Evolutionary conservation across 108 stramenopile genomes (phyloP).

Genomic region (Conticribra weissflogii): DNA sequence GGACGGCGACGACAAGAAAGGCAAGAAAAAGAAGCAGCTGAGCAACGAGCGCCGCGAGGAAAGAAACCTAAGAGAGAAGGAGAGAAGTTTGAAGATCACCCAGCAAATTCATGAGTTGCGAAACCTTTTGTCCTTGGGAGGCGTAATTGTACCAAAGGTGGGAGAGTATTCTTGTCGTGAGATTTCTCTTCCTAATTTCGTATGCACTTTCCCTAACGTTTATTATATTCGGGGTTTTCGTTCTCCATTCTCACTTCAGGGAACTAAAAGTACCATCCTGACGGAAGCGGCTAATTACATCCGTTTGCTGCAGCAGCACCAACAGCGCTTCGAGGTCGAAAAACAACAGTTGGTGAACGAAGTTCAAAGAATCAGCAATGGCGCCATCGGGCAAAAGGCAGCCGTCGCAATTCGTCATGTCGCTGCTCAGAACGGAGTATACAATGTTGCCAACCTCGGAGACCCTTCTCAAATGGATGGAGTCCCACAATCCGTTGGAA

Average conservation of each 20-base stretch:
- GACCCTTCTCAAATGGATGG: slow-evolving; percentile 54
- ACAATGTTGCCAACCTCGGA: slow-evolving; percentile 75
- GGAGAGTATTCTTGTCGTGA: not conserved
- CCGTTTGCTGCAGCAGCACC: slow-evolving; percentile 85
- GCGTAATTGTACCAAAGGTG: slow-evolving; percentile 88
- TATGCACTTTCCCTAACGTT: too few species aligned
- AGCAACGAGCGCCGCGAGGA: slow-evolving; percentile 75
- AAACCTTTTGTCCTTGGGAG: slow-evolving; percentile 72
- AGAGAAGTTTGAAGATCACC: slow-evolving; percentile 85
- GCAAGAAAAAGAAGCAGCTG: slow-evolving; percentile 52
- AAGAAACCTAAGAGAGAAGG: slow-evolving; percentile 87
- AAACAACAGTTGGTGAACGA: slow-evolving; percentile 78
- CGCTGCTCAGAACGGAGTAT: slow-evolving; percentile 87
- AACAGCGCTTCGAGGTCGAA: slow-evolving; percentile 82
- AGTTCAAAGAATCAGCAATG: slow-evolving; percentile 83
- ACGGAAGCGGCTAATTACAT: slow-evolving; percentile 91
- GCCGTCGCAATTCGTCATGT: slow-evolving; percentile 81
- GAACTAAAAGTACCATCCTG: slow-evolving; percentile 87
- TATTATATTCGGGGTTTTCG: too few species aligned
- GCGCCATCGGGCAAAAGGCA: slow-evolving; percentile 78
- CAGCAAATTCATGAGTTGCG: slow-evolving; percentile 85
- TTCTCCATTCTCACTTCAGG: slow-evolving; percentile 32
- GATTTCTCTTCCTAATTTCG: slow-evolving; percentile 3
- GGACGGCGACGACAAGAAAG: not conserved
- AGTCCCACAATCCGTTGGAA: slow-evolving; percentile 16